phyloP scores from a whole-genome alignment of 2,329 filamentous ascomycete genomes.

The Nothopassalora personata region DNA sequence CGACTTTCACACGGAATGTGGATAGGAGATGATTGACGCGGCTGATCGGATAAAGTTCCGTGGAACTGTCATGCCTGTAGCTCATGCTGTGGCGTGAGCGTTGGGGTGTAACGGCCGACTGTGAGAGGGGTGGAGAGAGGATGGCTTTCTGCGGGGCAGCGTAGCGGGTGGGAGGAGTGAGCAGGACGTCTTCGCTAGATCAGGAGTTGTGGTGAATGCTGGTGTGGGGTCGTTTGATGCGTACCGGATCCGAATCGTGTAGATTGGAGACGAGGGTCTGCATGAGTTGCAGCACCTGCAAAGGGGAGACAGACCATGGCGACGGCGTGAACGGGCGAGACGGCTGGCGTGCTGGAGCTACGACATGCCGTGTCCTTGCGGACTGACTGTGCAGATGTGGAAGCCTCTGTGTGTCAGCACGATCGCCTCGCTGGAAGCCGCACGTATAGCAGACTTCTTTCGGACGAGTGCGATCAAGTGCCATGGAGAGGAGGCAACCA shows the following conservation, averaged over 20 bases:
- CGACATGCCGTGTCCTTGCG: constrained; percentile 19
- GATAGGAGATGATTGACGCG: constrained; percentile 61
- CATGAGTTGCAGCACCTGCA: constrained; percentile 29
- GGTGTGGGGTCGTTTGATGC: constrained; percentile 14
- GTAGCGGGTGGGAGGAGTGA: constrained; percentile 45
- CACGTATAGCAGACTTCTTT: constrained; percentile 40
- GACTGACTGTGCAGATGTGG: constrained; percentile 23
- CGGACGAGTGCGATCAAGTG: constrained; percentile 50
- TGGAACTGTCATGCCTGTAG: constrained; percentile 46
- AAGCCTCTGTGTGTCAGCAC: constrained; percentile 40
- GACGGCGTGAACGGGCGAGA: constrained; percentile 14
- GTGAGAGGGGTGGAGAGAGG: constrained; percentile 45
- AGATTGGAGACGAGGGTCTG: constrained; percentile 9
- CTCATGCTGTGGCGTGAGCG: constrained; percentile 46
- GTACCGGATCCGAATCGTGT: constrained; percentile 22
- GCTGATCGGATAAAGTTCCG: constrained; percentile 52
- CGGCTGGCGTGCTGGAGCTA: constrained; percentile 28
- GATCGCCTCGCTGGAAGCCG: constrained; percentile 52
- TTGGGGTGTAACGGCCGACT: constrained; percentile 35
- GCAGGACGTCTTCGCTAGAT: constrained; percentile 43
- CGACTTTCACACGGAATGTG: constrained; percentile 38
- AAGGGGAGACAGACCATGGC: constrained; percentile 8
- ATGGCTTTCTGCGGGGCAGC: constrained; percentile 35
- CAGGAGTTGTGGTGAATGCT: constrained; percentile 3
- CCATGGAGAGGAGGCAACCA: constrained; percentile 32